Conservation (phyloP, 345 rosid species). For the Gossypium anomalum region DNA sequence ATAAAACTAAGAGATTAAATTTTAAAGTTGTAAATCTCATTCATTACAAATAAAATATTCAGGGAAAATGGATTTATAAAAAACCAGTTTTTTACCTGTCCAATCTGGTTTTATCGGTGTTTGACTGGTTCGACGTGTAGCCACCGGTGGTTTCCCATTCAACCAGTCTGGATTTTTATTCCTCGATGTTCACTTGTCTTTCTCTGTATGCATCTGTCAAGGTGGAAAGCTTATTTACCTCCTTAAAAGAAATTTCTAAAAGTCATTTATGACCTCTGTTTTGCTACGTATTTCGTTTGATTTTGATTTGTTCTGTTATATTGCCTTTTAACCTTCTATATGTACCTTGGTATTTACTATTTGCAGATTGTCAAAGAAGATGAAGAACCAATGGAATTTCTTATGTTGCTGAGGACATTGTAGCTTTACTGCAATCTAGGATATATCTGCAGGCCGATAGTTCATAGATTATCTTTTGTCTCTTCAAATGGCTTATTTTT, state of each 20-base stretch:
- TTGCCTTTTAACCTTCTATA: not conserved
- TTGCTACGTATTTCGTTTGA: not conserved
- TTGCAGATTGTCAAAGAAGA: conserved; percentile 72
- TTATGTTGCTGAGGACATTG: conserved; percentile 43
- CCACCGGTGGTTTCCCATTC: no score
- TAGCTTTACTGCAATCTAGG: conserved; percentile 27
- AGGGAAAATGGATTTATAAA: no score
- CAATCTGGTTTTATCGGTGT: no score
- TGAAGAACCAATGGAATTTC: conserved; percentile 74
- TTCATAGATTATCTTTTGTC: conserved; percentile 18
- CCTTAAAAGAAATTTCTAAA: not conserved
- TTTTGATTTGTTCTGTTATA: conserved; percentile 1
- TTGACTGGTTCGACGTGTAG: no score
- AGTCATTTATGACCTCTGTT: not conserved
- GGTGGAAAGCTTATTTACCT: not conserved
- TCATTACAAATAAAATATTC: no score
- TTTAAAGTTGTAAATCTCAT: not conserved
- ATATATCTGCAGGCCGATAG: conserved; percentile 25
- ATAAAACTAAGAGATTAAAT: not conserved
- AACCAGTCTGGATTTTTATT: no score
- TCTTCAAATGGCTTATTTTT: conserved; percentile 18
- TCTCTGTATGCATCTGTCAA: not conserved
- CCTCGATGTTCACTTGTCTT: not conserved
- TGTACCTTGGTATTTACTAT: conserved; percentile 6
- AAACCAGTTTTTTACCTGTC: no score